Conservation (phyloP, 2,329 filamentous ascomycete species). For the Aspergillus aculeatinus region DNA sequence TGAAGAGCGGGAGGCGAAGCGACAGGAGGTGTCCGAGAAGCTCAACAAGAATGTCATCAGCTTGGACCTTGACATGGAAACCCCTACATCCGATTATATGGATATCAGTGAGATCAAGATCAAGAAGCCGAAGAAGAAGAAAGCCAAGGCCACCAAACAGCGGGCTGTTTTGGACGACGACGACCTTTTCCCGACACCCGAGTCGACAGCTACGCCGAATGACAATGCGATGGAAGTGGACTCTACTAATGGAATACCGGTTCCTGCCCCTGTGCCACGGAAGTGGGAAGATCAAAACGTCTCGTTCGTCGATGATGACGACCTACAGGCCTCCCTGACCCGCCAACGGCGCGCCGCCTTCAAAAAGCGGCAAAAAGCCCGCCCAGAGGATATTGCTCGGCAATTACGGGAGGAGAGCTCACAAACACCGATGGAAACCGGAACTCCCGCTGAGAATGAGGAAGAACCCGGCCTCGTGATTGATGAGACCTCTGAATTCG, state of each 20-base stretch:
- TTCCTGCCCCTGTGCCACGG: conserved; percentile 45
- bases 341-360: conserved; percentile 78
- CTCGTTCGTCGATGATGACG: conserved; percentile 84
- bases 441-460: conserved; percentile 54
- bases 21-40: conserved; percentile 55
- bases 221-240: conserved; percentile 75
- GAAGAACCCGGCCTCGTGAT: conserved; percentile 74
- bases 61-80: conserved; percentile 67
- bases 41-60: conserved; percentile 69
- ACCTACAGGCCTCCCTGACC: conserved; percentile 81
- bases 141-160: conserved; percentile 71
- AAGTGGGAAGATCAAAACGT: conserved; percentile 67
- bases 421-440: conserved; percentile 57
- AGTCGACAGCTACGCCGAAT: conserved; percentile 34
- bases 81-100: conserved; percentile 80
- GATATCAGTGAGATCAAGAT: conserved; percentile 85
- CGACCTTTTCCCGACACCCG: conserved; percentile 50
- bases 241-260: conserved; percentile 44
- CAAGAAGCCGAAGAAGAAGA: conserved; percentile 88
- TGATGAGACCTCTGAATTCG: conserved; percentile 92
- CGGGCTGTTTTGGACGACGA: conserved; percentile 62
- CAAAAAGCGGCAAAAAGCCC: conserved; percentile 85
- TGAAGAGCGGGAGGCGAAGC: conserved; percentile 61
- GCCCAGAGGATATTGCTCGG: conserved; percentile 82
- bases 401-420: conserved; percentile 67